Evolutionary conservation across 805 yeast species (phyloP).

Genomic region (Yamadazyma philogaea): DNA sequence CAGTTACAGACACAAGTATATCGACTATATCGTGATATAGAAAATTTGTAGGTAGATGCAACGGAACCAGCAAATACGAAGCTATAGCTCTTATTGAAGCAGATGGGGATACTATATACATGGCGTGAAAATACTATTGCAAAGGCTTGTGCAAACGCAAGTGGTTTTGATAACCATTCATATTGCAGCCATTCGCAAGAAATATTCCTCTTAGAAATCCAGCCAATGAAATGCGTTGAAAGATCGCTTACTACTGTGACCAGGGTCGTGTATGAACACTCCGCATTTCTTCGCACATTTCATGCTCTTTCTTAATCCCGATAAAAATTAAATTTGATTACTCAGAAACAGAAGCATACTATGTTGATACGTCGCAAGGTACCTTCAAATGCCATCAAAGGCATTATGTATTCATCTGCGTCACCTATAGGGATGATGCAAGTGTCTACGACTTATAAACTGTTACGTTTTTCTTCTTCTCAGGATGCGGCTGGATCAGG

Average conservation of each 20-base stretch:
- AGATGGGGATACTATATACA: too few relatives aligned
- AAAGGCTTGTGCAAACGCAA: not conserved
- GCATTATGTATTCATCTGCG: not conserved
- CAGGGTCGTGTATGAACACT: conserved; percentile 6
- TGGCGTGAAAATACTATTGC: too few relatives aligned
- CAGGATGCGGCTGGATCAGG: conserved; percentile 15
- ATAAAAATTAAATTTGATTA: conserved; percentile 3
- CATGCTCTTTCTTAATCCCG: not conserved
- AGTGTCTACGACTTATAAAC: conserved; percentile 5
- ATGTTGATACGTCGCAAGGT: conserved; percentile 13
- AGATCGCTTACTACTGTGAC: conserved; percentile 14
- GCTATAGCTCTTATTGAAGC: too few relatives aligned
- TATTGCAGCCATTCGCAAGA: conserved; percentile 5
- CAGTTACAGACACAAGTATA: not conserved
- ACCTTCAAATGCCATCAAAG: conserved; percentile 2
- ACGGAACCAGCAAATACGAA: too few relatives aligned
- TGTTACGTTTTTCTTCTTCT: conserved; percentile 18
- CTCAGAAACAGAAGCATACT: conserved; percentile 1
- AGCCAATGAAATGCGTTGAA: conserved; percentile 14
- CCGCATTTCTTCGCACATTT: conserved; percentile 5
- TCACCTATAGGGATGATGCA: not conserved
- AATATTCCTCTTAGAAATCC: not conserved
- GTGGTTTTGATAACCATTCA: not conserved
- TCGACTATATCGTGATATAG: too few relatives aligned
- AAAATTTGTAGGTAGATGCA: too few relatives aligned